These are phyloP conservation scores for Podila minutissima DNA, from an alignment of 192 early-diverging fungal species.

Conservation along the genomic window DNA sequence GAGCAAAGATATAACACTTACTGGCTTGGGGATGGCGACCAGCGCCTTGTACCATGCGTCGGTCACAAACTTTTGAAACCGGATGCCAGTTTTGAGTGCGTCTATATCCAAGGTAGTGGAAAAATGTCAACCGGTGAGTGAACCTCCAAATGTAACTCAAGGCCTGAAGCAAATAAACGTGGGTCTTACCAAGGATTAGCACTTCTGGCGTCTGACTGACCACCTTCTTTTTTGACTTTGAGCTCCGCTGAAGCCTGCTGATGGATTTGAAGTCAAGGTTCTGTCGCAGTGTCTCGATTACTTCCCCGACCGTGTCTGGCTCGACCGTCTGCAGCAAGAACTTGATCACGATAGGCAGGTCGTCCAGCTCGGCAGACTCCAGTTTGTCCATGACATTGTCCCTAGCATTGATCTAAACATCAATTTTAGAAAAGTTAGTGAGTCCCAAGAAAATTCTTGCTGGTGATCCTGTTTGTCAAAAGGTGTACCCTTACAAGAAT, in stretches of 20 bases:
- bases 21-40: constrained; percentile 55
- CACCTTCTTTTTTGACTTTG: constrained; percentile 13
- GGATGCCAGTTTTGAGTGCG: constrained; percentile 70
- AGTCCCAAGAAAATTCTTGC: background rate
- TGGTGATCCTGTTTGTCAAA: background rate
- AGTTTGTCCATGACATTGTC: constrained; percentile 66
- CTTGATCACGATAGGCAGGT: constrained; percentile 76
- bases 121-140: background rate
- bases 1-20: constrained; percentile 14
- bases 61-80: constrained; percentile 73
- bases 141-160: background rate
- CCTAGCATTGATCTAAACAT: constrained; percentile 58
- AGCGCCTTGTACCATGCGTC: constrained; percentile 77
- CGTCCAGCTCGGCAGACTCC: constrained; percentile 73
- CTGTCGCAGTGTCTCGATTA: constrained; percentile 62
- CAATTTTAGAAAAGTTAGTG: background rate
- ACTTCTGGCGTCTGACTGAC: constrained; percentile 54
- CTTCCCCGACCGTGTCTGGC: constrained; percentile 54
- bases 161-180: background rate
- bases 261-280: constrained; percentile 74
- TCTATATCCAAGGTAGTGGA: constrained; percentile 52
- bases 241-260: constrained; percentile 51
- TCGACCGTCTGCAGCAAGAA: constrained; percentile 76
- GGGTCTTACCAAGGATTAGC: constrained; percentile 55
- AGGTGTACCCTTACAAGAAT: constrained; percentile 39